Percentiles rank a stretch among this genome's conserved stretches.
Conservation (phyloP, 2,329 filamentous ascomycete genomes). For the Cercospora sp. region DNA sequence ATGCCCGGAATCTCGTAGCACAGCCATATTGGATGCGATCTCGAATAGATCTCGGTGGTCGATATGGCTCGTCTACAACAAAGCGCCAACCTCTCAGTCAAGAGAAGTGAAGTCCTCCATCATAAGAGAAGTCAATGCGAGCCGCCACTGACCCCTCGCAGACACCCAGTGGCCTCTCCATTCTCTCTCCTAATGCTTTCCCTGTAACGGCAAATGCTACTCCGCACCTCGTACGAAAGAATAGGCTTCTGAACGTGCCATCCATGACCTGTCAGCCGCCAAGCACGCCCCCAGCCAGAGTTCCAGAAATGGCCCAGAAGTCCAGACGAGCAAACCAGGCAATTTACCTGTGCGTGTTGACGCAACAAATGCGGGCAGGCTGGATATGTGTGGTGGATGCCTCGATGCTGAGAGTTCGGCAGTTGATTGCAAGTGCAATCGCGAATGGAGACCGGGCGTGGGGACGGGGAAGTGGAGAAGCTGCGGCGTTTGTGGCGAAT, state of each 20-base stretch:
- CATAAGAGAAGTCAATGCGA: neutral
- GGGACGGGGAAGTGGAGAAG: neutral
- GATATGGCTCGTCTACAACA: neutral
- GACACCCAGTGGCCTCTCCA: neutral
- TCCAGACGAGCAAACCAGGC: neutral
- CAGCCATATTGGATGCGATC: neutral
- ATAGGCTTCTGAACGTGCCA: neutral
- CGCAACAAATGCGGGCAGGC: neutral
- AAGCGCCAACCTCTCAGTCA: neutral
- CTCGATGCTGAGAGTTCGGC: neutral
- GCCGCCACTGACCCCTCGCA: neutral
- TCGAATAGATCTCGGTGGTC: neutral
- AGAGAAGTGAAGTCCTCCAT: neutral
- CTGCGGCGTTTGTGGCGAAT: neutral
- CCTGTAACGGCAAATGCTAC: neutral
- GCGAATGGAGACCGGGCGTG: neutral
- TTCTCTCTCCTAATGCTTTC: neutral
- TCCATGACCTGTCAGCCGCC: neutral
- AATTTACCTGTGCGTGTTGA: neutral
- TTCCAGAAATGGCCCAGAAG: neutral
- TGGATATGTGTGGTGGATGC: neutral
- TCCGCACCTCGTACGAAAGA: slow-evolving; percentile 3
- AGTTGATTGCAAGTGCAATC: neutral
- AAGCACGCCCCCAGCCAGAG: neutral
- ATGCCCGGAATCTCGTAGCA: neutral